Evolutionary conservation across 306 rosid species (phyloP).

Genomic region (Malus orientalis): DNA sequence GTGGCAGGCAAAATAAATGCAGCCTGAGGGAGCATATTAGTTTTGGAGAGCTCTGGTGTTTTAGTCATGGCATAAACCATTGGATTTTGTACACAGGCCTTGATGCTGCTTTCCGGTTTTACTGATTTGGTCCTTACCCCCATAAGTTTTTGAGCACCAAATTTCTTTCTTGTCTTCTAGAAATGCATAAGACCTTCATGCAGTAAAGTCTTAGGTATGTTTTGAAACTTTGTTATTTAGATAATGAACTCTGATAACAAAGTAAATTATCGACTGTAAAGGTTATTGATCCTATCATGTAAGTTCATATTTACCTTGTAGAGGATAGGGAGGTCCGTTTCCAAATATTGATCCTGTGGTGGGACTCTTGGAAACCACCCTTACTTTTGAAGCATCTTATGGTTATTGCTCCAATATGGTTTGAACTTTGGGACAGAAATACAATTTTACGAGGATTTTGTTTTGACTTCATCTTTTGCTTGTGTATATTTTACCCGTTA

Average conservation of each 20-base stretch:
- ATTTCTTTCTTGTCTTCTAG: neutral
- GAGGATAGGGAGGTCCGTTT: neutral
- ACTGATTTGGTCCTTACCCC: neutral
- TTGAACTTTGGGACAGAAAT: neutral
- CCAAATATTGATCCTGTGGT: neutral
- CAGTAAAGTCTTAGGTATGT: neutral
- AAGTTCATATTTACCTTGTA: neutral
- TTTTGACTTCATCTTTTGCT: neutral
- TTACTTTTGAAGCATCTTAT: neutral
- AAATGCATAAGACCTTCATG: neutral
- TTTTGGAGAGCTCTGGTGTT: neutral
- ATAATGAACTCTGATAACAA: neutral
- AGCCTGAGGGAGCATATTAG: neutral
- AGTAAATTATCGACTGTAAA: neutral
- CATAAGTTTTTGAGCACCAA: neutral
- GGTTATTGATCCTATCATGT: neutral
- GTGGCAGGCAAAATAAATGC: neutral
- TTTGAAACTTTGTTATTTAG: neutral
- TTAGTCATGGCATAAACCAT: neutral
- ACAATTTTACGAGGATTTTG: neutral
- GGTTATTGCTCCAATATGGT: neutral
- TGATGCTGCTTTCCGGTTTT: neutral
- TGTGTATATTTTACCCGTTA: slow-evolving; percentile 24
- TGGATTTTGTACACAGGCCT: neutral
- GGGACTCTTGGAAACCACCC: neutral